Evolutionary conservation across 2,329 filamentous ascomycete species (phyloP), one percentile per base, ranked within the genome.

Genomic region (Neurospora crassa): DNA sequence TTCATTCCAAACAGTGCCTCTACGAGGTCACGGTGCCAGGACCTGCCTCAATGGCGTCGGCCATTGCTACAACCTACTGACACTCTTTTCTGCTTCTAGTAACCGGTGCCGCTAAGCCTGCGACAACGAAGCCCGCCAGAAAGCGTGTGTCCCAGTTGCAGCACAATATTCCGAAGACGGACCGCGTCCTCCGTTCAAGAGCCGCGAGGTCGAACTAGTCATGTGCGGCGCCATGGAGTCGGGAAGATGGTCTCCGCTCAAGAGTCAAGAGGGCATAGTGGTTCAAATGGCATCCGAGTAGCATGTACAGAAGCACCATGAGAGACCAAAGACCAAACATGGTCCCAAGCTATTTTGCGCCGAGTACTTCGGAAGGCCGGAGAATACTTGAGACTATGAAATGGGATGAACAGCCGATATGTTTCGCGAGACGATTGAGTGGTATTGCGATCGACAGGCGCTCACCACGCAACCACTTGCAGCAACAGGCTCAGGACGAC

Each of bases 201-300:
- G 5, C 45, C 20, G 2, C 45, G 5, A 6, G 2, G 8, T n/a
- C 3, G 43, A 11, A 45, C 8, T 20, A 5, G 8, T 20, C 10
- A 0, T 11, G 0, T 45, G n/a, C 18, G 18, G 2, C 0, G 5
- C 1, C 6, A 18, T 1, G 0, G 7, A 8, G 3, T 2, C 41
- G 14, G 41, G 41, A 37, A 16, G 8, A 14, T 40, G 41, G 41
- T 3, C 41, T 2, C 41, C 41, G 1, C 41, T 18, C 5, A 42
- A 42, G 14, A 7, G 41, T 18, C 16, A 16, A 16, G 3, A 18
- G 5, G 5, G 41, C 14, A 18, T 6, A 3, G 18, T 5, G 11
- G 16, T 7, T 3, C 41, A 42, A 3, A 18, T 8, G 7, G 0
- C 0, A 5, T 18, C 41, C 18, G 5, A 42, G 41, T 16, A 42